phyloP scores from a whole-genome alignment of 495 filamentous ascomycete genomes.

The Lichenothelia convexa region DNA sequence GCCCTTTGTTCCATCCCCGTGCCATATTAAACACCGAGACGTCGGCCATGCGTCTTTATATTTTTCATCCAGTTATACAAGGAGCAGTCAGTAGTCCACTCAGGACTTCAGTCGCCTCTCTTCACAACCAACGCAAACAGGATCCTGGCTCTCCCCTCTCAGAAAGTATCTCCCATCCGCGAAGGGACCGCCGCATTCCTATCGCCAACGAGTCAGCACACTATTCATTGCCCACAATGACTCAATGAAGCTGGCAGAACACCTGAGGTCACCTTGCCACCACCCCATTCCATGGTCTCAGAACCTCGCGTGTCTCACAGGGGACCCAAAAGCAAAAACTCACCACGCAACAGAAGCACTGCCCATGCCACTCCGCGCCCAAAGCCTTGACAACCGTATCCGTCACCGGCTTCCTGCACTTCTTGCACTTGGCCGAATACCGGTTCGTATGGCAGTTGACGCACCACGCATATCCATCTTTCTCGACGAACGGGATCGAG shows the following conservation, averaged over 20 bases:
- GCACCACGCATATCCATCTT: conserved; percentile 98
- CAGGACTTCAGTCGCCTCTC: conserved; percentile 42
- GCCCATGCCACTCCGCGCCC: conserved; percentile 83
- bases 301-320: no score
- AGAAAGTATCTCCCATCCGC: conserved; percentile 49
- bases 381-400: conserved; percentile 75
- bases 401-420: conserved; percentile 67
- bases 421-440: conserved; percentile 69
- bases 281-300: no score
- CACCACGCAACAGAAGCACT: conserved; percentile 68
- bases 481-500: conserved; percentile 80
- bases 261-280: no score
- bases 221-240: not conserved
- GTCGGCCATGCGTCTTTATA: no score
- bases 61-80: no score
- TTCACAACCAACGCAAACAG: conserved; percentile 47
- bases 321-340: conserved; percentile 14
- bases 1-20: no score
- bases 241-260: not conserved
- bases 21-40: no score
- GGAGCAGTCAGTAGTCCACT: no score
- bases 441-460: conserved; percentile 80
- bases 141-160: conserved; percentile 34
- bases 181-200: conserved; percentile 44
- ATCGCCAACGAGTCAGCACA: conserved; percentile 6